Evolutionary conservation across 441 rosid genomes (phyloP).

Genomic region (Erodium moschatum): DNA sequence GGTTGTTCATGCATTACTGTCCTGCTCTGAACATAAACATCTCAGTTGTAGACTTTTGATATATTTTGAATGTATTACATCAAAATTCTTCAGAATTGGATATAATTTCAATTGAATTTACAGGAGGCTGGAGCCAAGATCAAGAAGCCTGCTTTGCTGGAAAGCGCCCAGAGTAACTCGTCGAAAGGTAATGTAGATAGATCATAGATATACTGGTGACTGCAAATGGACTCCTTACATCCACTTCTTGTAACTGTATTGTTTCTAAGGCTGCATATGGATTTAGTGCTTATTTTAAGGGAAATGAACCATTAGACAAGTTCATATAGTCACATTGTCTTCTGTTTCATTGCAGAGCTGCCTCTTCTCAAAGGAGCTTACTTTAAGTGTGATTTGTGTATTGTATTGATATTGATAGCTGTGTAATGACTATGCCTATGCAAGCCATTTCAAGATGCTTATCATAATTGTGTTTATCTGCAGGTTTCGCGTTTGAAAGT

Average conservation of each 20-base stretch:
- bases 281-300: too few relatives aligned
- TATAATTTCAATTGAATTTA: constrained; percentile 12
- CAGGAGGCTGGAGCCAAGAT: constrained; percentile 90
- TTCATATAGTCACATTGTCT: too few relatives aligned
- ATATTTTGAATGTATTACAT: too few relatives aligned
- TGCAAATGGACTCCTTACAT: background rate
- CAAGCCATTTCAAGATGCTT: background rate
- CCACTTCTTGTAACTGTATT: constrained; percentile 6
- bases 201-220: background rate
- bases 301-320: too few relatives aligned
- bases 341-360: too few relatives aligned
- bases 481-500: constrained; percentile 72
- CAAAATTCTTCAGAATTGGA: too few relatives aligned
- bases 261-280: background rate
- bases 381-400: too few relatives aligned
- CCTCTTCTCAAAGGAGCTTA: too few relatives aligned
- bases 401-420: too few relatives aligned
- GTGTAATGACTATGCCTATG: background rate
- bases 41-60: too few relatives aligned
- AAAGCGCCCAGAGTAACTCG: constrained; percentile 60
- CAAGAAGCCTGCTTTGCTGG: constrained; percentile 92
- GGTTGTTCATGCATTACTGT: too few relatives aligned
- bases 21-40: too few relatives aligned
- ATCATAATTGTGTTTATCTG: background rate
- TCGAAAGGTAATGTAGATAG: constrained; percentile 49